Percentiles rank a stretch among this genome's conserved stretches.
Evolutionary conservation across 2,329 filamentous ascomycete genomes (phyloP).

Genomic region (Dichotomopilus funicola): DNA sequence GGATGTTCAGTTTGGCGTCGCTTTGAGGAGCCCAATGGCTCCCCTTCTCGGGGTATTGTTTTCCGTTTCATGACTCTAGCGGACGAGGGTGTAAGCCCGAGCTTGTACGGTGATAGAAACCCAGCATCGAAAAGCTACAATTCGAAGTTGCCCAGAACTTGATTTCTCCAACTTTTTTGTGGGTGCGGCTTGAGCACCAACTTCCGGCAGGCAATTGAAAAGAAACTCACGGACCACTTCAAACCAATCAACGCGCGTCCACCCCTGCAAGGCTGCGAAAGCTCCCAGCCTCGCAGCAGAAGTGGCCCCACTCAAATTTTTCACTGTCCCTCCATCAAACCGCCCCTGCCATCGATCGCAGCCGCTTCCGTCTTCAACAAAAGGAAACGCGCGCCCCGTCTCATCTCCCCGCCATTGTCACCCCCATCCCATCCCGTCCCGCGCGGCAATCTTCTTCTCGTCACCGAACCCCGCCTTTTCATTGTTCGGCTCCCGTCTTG

Average conservation of each 20-base stretch:
- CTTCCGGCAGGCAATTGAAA: slow-evolving; percentile 9
- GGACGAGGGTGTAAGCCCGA: not conserved
- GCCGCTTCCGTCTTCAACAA: slow-evolving; percentile 1
- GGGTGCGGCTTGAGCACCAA: not conserved
- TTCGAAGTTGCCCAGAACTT: not conserved
- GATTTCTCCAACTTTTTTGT: slow-evolving; percentile 16
- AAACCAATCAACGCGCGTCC: not conserved
- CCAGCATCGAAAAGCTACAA: not conserved
- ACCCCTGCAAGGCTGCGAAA: slow-evolving; percentile 2
- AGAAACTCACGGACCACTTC: not conserved
- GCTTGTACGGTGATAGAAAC: not conserved
- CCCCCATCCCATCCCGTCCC: not conserved
- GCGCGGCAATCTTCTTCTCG: not conserved
- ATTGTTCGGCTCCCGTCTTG: not conserved
- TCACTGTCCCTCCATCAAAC: slow-evolving; percentile 7
- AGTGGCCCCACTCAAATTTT: slow-evolving; percentile 21
- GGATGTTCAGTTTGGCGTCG: slow-evolving; percentile 5
- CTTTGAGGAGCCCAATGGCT: slow-evolving; percentile 3
- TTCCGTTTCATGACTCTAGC: slow-evolving; percentile 17
- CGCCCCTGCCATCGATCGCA: not conserved
- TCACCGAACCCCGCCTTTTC: not conserved
- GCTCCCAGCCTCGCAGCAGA: not conserved
- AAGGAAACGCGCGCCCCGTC: slow-evolving; percentile 8
- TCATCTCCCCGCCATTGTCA: not conserved
- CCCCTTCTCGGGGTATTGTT: slow-evolving; percentile 4